Base-by-base conservation (phyloP, 805 yeast genomes). In the Candida lessepsii region DNA sequence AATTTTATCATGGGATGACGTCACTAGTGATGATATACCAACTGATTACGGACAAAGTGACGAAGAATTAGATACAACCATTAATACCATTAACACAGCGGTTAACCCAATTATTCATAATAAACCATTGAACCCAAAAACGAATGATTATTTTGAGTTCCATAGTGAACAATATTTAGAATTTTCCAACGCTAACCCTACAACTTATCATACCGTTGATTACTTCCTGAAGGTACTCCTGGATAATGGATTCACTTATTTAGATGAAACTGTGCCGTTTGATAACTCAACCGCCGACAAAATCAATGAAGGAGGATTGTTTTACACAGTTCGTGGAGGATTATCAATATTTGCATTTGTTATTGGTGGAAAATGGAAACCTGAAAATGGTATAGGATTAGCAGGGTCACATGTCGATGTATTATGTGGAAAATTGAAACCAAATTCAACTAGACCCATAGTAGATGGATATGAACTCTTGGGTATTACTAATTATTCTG, bases 401-500 rank as follows among this genome's bases (percentile, higher is more conserved):
- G 73, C 83, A 48, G 93, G 86, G 3, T 65, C 81, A n/a, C 95
- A 86, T 61, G 75, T 82, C 34, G 96, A 87, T 61, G 75, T 91
- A 0, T 65, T 86, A 46, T 73, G 87, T 10, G 77, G 75, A 4
- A 71, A 75, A 44, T 69, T 87, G 56, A 87, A 87, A 65, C 96
- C 96, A 1, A 66, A 71, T 37, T 82, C 91, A 11, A 67, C 67
- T 45, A 83, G 81, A 54, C 54, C 58, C 6, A 63, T 71, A 8
- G 77, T 81, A 11, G 89, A 84, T 42, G 95, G 95, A 21, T 87
- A 76, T 59, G 86, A 84, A 48, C 63, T 83, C 35, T 66, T 87
- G 21, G 96, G 95, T 5, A 87, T 85, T 28, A 91, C 95, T 0
- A 88, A 91, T 1, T 87, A 87, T 58, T 79, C 87, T 15, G 93